Conservation (phyloP, 2,329 filamentous ascomycete species). For the Nannizziopsis barbatae region DNA sequence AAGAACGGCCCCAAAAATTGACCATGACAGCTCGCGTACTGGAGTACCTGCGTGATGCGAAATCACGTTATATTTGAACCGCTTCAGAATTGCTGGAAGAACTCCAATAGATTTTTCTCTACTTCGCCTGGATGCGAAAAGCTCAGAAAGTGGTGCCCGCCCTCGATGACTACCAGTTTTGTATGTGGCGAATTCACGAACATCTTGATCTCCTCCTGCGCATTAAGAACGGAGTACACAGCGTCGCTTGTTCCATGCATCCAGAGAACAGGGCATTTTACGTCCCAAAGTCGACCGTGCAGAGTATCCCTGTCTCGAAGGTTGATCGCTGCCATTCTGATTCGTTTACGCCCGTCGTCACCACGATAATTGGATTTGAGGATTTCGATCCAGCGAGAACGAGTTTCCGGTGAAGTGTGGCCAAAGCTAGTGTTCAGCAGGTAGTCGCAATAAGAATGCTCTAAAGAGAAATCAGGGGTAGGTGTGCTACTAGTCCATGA, state of each 20-base stretch:
- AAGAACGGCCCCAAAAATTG: no score
- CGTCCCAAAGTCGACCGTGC: slow-evolving; percentile 36
- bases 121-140: slow-evolving; percentile 39
- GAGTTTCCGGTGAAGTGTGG: slow-evolving; percentile 26
- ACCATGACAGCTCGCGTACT: no score
- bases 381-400: slow-evolving; percentile 36
- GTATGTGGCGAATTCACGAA: slow-evolving; percentile 38
- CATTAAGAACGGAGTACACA: slow-evolving; percentile 35
- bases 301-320: slow-evolving; percentile 41
- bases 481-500: slow-evolving; percentile 31
- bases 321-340: slow-evolving; percentile 42
- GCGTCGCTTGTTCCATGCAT: slow-evolving; percentile 35
- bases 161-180: slow-evolving; percentile 35
- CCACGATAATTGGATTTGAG: slow-evolving; percentile 39
- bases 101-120: slow-evolving; percentile 31
- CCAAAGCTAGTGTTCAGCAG: slow-evolving; percentile 41
- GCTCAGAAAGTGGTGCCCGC: slow-evolving; percentile 42
- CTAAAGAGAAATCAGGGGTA: slow-evolving; percentile 36
- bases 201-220: slow-evolving; percentile 38
- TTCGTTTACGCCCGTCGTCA: slow-evolving; percentile 39
- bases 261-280: slow-evolving; percentile 43
- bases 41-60: no score
- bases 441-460: slow-evolving; percentile 36
- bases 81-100: slow-evolving; percentile 20
- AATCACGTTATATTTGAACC: no score